Evolutionary conservation across 2,329 filamentous ascomycete species (phyloP).

Genomic region (Anisogramma anomala): DNA sequence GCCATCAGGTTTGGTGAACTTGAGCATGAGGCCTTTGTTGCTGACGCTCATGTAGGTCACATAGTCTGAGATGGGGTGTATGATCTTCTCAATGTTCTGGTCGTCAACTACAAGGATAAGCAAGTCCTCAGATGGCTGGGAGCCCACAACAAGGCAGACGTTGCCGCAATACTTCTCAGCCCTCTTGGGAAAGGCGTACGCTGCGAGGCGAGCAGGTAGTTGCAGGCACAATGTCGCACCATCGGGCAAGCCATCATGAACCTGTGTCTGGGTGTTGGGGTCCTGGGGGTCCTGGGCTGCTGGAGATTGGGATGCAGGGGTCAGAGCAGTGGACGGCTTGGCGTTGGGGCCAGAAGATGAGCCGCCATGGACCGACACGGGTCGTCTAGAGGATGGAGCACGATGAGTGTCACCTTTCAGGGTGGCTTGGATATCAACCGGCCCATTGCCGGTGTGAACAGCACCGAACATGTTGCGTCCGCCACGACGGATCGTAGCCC

Average conservation of each 20-base stretch:
- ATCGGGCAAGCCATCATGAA: neutral
- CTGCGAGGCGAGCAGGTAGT: neutral
- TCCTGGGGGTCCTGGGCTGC: neutral
- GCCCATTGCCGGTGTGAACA: neutral
- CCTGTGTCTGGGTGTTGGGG: too few relatives aligned
- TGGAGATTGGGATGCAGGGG: neutral
- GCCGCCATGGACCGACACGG: too few relatives aligned
- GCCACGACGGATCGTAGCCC: neutral
- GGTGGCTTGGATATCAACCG: constrained; percentile 1
- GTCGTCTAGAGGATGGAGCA: too few relatives aligned
- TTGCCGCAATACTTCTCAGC: neutral
- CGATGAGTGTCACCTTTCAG: too few relatives aligned
- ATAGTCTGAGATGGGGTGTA: neutral
- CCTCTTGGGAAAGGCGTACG: neutral
- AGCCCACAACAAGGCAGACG: constrained; percentile 1
- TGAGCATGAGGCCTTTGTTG: constrained; percentile 4
- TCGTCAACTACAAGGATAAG: constrained; percentile 6
- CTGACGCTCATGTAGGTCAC: neutral
- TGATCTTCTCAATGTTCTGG: neutral
- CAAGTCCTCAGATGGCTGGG: neutral
- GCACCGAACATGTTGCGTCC: neutral
- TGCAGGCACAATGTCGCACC: neutral
- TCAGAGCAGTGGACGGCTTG: too few relatives aligned
- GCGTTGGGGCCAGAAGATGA: neutral
- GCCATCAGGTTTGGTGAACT: neutral